Base-by-base conservation (phyloP, 164 flowering plant genomes). In the Aristolochia californica region DNA sequence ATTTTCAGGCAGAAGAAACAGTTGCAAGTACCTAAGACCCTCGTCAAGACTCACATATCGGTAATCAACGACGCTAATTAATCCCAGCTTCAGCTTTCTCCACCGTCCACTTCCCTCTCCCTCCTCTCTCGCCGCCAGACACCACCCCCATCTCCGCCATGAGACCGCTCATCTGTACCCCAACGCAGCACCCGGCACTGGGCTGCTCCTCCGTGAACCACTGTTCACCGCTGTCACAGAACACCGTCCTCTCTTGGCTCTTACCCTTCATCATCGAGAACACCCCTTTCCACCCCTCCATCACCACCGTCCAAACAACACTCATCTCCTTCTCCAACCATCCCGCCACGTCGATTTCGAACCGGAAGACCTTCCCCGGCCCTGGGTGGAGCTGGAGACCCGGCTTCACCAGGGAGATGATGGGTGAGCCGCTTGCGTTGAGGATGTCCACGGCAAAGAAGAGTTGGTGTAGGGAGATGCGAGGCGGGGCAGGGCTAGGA, bases 131-230 rank as follows among this genome's bases (percentile, higher is more conserved):
- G 13, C 54, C 55, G 16, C 70, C 21, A 13, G 77, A 45, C 55
- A 64, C 77, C 7, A 86, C 22, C 63, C 68, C 82, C 65, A 81
- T 44, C 56, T 83, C 94, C 50, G 80, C 79, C 66, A 77, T 72
- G 1, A 81, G 50, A 15, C 82, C 70, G 5, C 67, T 56, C 1
- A 11, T 13, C 69, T 18, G 49, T 66, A 11, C 68, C 43, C 15
- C 20, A 0, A 63, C 48, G 53, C 81, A 77, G 56, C 87, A 79
- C 62, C 79, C 76, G 13, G 77, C 63, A 23, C 70, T 5, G 22
- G 83, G 89, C 7, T 81, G 78, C 76, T 81, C 83, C 69, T 72
- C 69, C 28, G 83, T 71, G 57, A 86, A 83, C 87, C 88, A 83
- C 63, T 74, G 70, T 43, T 70, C 77, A 62, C 76, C 70, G 43